These are phyloP conservation scores for Diutina neorugosa DNA, from an alignment of 1,139 yeast genomes.

Conservation along the genomic window DNA sequence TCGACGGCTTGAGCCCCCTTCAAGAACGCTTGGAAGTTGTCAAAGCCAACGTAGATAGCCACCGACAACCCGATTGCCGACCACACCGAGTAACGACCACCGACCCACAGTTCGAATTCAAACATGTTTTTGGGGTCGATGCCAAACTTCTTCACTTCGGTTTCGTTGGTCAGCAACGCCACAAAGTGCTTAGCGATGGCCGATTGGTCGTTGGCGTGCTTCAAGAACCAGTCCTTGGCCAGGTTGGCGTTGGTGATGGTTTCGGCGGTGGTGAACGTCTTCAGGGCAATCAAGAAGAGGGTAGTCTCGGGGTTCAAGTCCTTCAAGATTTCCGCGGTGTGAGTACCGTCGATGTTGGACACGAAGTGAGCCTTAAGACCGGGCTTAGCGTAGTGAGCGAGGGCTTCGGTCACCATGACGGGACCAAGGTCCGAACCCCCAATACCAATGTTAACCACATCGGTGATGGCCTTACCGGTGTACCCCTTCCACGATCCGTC, in stretches of 20 bases:
- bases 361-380: conserved; percentile 81
- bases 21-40: conserved; percentile 80
- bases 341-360: conserved; percentile 97
- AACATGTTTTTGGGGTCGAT: conserved; percentile 97
- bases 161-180: conserved; percentile 88
- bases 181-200: conserved; percentile 95
- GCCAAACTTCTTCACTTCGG: conserved; percentile 86
- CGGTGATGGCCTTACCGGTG: conserved; percentile 88
- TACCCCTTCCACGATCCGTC: conserved; percentile 95
- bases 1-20: conserved; percentile 98
- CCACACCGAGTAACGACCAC: conserved; percentile 99
- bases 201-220: conserved; percentile 48
- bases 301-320: conserved; percentile 79
- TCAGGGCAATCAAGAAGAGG: conserved; percentile 86
- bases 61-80: conserved; percentile 95
- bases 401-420: conserved; percentile 97
- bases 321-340: conserved; percentile 83
- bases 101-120: conserved; percentile 97
- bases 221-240: conserved; percentile 90
- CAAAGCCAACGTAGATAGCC: conserved; percentile 89
- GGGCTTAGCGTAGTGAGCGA: conserved; percentile 75
- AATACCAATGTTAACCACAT: conserved; percentile 93
- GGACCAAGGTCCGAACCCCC: conserved; percentile 99
- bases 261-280: conserved; percentile 98
- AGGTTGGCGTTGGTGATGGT: conserved; percentile 91